Evolutionary conservation across 345 rosid genomes (phyloP), one percentile per base, ranked within the genome.

Genomic region (Citrus inodora): DNA sequence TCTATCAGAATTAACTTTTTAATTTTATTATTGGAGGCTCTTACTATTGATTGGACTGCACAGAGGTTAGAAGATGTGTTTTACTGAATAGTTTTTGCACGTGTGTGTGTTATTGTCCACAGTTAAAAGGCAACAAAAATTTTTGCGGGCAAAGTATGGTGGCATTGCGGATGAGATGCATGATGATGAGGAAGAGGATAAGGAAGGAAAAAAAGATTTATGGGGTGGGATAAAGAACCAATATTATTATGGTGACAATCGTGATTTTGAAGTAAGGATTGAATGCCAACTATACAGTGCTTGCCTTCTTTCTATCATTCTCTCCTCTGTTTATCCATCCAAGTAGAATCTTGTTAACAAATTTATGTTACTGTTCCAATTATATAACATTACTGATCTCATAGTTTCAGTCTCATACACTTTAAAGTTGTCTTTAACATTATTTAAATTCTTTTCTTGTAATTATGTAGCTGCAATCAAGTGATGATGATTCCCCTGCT

Each of bases 81-180:
- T 75, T 8, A 28, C 9, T 51, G 14, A 30, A 32, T 59, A 37
- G 69, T 59, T 66, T 4, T 24, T 80, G 28, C 22, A 35, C 0
- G 2, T 77, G 56, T 69, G 1, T 46, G 0, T 46, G 51, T 46
- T 13, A 46, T 76, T 66, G 63, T 65, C 64, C 85, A 79, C 79
- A 93, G 98, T 95, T 85, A 81, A 68, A 46, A 89, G 86, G 89
- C 96, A 91, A 73, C 88, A 86, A 55, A 93, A 91, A 72, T 86
- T 76, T 83, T 74, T 90, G 30, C 80, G 70, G 74, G 82, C 87
- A 53, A 92, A 87, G 86, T 84, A 80, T 87, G 98, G 98, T 46
- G 91, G 86, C 67, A 87, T 79, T 79, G 97, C 92, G 42, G 94
- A 92, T 56, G 97, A 91, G 81, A 83, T 91, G 92, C 80, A 82